phyloP scores from a whole-genome alignment of 495 filamentous ascomycete genomes.

The Tricharina praecox region DNA sequence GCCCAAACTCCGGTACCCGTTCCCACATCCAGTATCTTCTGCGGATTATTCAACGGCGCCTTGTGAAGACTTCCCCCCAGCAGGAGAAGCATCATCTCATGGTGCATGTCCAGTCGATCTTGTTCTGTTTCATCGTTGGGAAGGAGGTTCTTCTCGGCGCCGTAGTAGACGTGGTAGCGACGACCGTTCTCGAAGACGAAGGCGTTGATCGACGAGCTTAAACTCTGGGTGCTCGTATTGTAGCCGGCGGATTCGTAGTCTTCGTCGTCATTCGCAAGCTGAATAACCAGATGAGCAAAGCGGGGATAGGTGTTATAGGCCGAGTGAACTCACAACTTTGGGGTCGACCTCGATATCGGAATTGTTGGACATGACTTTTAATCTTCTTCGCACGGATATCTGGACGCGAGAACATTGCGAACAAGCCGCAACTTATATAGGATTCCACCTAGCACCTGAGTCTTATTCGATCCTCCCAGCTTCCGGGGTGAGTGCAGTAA shows the following conservation, averaged over 20 bases:
- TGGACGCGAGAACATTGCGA: no score
- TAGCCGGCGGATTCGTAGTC: neutral
- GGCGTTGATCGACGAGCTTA: neutral
- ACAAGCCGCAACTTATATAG: no score
- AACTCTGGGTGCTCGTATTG: neutral
- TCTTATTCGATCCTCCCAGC: no score
- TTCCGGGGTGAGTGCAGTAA: no score
- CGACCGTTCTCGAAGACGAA: conserved; percentile 1
- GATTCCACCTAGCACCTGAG: no score
- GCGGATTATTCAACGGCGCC: conserved; percentile 27
- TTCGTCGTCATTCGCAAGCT: no score
- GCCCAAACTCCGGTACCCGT: conserved; percentile 86
- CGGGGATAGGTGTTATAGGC: neutral
- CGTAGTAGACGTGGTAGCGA: neutral
- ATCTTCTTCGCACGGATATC: no score
- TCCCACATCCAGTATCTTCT: conserved; percentile 46
- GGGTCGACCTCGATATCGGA: neutral
- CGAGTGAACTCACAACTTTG: neutral
- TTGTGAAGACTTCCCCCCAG: conserved; percentile 31
- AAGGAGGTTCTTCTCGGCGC: neutral
- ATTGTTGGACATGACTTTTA: no score
- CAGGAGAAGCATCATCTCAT: conserved; percentile 15
- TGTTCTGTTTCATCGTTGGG: neutral
- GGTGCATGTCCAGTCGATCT: conserved; percentile 9
- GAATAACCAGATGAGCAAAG: neutral